Percentiles rank a stretch among this genome's conserved stretches.
These are phyloP conservation scores for Hypoxylon rickii DNA, from an alignment of 495 filamentous ascomycete genomes.

Conservation along the genomic window DNA sequence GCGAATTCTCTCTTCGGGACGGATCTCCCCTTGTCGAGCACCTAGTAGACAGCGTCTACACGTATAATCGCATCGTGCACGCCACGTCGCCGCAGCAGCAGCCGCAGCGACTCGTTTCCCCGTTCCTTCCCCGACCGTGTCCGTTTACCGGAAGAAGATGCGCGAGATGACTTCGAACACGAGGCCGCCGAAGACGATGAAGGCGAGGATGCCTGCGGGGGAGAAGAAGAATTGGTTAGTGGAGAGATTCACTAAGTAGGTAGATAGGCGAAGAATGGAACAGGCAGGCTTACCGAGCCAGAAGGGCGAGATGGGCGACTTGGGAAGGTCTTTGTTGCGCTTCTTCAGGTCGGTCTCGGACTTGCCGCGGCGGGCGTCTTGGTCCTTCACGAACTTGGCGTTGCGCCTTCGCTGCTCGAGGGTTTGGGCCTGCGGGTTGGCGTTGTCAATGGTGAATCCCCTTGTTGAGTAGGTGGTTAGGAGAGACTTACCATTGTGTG, in stretches of 20 bases:
- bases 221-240: background rate
- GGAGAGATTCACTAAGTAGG: background rate
- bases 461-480: background rate
- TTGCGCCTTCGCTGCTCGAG: conserved; percentile 90
- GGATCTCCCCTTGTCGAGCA: too few species aligned
- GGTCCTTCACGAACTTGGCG: conserved; percentile 76
- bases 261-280: background rate
- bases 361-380: conserved; percentile 84
- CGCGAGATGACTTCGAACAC: conserved; percentile 78
- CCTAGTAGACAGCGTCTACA: too few species aligned
- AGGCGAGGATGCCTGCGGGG: conserved; percentile 68
- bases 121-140: background rate
- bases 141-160: conserved; percentile 63
- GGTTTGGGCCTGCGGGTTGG: conserved; percentile 88
- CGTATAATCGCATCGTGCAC: background rate
- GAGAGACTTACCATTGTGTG: conserved; percentile 24
- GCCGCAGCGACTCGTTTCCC: background rate
- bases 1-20: too few species aligned
- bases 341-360: conserved; percentile 70
- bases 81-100: background rate
- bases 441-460: too few species aligned
- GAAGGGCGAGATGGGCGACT: conserved; percentile 76
- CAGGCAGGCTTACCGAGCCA: conserved; percentile 75
- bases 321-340: conserved; percentile 62
- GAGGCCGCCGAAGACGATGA: conserved; percentile 83